Percentiles rank a stretch among this genome's conserved stretches.
phyloP scores from a whole-genome alignment of 345 rosid species.

The Eutrema heterophyllum region DNA sequence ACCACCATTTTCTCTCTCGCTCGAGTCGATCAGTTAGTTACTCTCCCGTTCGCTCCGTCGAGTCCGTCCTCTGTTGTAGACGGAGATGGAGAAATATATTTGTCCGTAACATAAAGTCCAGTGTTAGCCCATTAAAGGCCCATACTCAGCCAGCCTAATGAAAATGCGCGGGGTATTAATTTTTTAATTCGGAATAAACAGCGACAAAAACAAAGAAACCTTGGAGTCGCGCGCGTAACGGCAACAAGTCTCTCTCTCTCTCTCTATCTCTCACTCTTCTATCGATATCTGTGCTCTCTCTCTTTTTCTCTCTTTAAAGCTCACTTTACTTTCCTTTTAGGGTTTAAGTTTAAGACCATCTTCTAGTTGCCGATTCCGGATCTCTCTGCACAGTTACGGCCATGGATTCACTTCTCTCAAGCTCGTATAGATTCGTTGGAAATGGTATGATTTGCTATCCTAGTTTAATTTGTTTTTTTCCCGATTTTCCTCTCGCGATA shows the following conservation, averaged over 20 bases:
- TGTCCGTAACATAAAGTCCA: background rate
- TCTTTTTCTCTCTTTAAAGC: background rate
- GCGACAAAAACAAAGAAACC: conserved; percentile 16
- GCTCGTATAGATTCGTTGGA: conserved; percentile 13
- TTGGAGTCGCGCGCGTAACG: conserved; percentile 24
- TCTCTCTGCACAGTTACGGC: background rate
- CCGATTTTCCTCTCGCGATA: background rate
- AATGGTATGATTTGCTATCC: background rate
- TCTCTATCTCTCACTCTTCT: background rate
- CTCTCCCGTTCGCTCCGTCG: conserved; percentile 21
- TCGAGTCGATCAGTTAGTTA: conserved; percentile 3
- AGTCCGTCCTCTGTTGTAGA: background rate
- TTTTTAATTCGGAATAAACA: background rate
- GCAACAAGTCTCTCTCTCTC: conserved; percentile 20
- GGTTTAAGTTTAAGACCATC: conserved; percentile 27
- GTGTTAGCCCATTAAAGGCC: conserved; percentile 1
- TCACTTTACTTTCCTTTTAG: background rate
- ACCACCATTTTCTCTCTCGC: conserved; percentile 14
- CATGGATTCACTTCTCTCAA: conserved; percentile 22
- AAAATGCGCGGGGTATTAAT: conserved; percentile 16
- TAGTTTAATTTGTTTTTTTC: background rate
- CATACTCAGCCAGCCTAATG: background rate
- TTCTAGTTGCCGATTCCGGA: background rate
- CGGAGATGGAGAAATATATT: background rate
- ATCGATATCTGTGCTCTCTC: conserved; percentile 22